A percentile compares a stretch with the other conserved stretches of the same genome.
phyloP scores from a whole-genome alignment of 1,139 yeast genomes.

The Yamadazyma triangularis region DNA sequence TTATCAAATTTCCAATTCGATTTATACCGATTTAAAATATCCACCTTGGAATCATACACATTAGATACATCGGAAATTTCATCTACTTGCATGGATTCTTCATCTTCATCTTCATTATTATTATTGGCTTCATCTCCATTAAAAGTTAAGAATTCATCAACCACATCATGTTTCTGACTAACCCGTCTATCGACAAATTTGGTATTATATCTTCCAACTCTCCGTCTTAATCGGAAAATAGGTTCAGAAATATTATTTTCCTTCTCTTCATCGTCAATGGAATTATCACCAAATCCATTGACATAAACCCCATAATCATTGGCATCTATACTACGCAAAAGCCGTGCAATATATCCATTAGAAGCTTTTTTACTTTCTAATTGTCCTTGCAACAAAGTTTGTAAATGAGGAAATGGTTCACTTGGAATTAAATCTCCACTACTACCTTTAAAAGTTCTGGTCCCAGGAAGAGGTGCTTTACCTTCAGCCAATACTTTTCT shows the following conservation, averaged over 20 bases:
- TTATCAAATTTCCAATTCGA: slow-evolving; percentile 77
- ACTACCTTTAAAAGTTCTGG: slow-evolving; percentile 41
- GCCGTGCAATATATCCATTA: slow-evolving; percentile 32
- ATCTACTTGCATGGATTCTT: too few species aligned
- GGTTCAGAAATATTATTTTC: slow-evolving; percentile 42
- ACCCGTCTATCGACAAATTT: slow-evolving; percentile 69
- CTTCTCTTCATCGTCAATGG: slow-evolving; percentile 7
- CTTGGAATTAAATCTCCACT: slow-evolving; percentile 44
- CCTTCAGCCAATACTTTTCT: slow-evolving; percentile 39
- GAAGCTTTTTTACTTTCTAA: slow-evolving; percentile 18
- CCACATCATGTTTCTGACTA: slow-evolving; percentile 23
- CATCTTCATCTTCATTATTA: slow-evolving; percentile 6
- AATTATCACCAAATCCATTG: slow-evolving; percentile 33
- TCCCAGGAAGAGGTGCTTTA: slow-evolving; percentile 39
- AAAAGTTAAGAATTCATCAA: slow-evolving; percentile 33
- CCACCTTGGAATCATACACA: slow-evolving; percentile 61
- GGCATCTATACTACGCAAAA: slow-evolving; percentile 40
- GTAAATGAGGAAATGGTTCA: slow-evolving; percentile 39
- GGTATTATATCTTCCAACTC: slow-evolving; percentile 71
- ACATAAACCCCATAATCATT: slow-evolving; percentile 46
- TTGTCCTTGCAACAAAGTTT: slow-evolving; percentile 30
- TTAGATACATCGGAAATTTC: too few species aligned
- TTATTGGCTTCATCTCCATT: slow-evolving; percentile 21
- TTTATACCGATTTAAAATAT: slow-evolving; percentile 49
- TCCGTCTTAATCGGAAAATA: slow-evolving; percentile 62